These are phyloP conservation scores for Verruconis gallopava DNA, from an alignment of 2,329 filamentous ascomycete genomes.

Conservation along the genomic window DNA sequence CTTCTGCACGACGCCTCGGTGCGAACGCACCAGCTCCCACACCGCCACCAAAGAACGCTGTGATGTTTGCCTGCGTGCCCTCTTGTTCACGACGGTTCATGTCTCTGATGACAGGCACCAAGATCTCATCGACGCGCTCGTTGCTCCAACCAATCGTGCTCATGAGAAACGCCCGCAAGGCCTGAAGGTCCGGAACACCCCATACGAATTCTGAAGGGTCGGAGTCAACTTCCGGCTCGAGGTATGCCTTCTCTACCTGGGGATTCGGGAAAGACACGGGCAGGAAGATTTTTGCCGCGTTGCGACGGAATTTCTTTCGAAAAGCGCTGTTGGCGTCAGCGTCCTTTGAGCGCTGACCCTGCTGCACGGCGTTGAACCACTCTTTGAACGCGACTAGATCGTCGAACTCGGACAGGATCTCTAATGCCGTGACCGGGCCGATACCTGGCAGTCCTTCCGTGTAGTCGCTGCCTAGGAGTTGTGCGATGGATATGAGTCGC, in stretches of 20 bases:
- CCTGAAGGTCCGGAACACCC: conserved; percentile 88
- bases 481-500: conserved; percentile 79
- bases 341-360: conserved; percentile 46
- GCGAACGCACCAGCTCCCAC: conserved; percentile 62
- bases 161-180: conserved; percentile 75
- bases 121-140: conserved; percentile 86
- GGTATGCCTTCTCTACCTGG: conserved; percentile 71
- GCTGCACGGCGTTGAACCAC: conserved; percentile 78
- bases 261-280: conserved; percentile 65
- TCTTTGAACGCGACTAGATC: conserved; percentile 63
- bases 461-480: conserved; percentile 87
- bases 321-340: conserved; percentile 48
- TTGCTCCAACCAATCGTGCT: conserved; percentile 83
- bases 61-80: conserved; percentile 93
- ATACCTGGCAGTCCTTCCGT: conserved; percentile 84
- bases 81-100: conserved; percentile 84
- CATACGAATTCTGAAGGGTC: conserved; percentile 75
- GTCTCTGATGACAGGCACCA: conserved; percentile 88
- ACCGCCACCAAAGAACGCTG: conserved; percentile 70
- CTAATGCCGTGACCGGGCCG: conserved; percentile 85
- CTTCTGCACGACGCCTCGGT: conserved; percentile 48
- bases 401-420: conserved; percentile 84
- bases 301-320: conserved; percentile 72
- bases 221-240: conserved; percentile 72
- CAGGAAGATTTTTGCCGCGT: conserved; percentile 75